These are phyloP conservation scores for Naegleria gruberi DNA, from an alignment of 208 protist genomes.

Conservation along the genomic window DNA sequence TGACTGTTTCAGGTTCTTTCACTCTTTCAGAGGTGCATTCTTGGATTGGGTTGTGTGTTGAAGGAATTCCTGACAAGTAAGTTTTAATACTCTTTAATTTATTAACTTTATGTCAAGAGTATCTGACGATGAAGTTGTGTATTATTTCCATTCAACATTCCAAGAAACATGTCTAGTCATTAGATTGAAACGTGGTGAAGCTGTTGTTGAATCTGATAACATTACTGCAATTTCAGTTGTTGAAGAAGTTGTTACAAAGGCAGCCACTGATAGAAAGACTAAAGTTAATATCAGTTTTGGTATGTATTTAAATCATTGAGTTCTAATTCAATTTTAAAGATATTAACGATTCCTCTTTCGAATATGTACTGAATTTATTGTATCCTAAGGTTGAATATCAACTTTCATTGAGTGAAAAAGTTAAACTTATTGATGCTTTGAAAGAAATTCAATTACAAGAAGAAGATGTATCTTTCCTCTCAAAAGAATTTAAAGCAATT, in stretches of 20 bases:
- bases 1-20: conserved; percentile 28
- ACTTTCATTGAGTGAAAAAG: conserved; percentile 23
- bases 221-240: conserved; percentile 30
- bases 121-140: conserved; percentile 20
- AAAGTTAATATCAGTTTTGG: conserved; percentile 25
- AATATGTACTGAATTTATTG: conserved; percentile 5
- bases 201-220: conserved; percentile 27
- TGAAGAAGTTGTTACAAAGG: conserved; percentile 30
- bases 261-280: conserved; percentile 31
- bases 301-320: not conserved
- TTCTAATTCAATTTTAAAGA: not conserved
- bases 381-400: conserved; percentile 35
- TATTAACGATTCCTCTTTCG: conserved; percentile 18
- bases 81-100: not conserved
- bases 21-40: conserved; percentile 28
- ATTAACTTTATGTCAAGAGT: not conserved
- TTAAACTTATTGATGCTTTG: conserved; percentile 31
- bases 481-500: conserved; percentile 7
- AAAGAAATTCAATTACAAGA: conserved; percentile 41
- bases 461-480: conserved; percentile 32
- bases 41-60: conserved; percentile 30
- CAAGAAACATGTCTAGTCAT: conserved; percentile 23
- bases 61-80: conserved; percentile 31
- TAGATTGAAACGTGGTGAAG: conserved; percentile 22
- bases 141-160: conserved; percentile 37